Percentiles rank a stretch among this genome's conserved stretches.
phyloP scores from a whole-genome alignment of 1,139 yeast species.

The Saccharomyces hybrid region DNA sequence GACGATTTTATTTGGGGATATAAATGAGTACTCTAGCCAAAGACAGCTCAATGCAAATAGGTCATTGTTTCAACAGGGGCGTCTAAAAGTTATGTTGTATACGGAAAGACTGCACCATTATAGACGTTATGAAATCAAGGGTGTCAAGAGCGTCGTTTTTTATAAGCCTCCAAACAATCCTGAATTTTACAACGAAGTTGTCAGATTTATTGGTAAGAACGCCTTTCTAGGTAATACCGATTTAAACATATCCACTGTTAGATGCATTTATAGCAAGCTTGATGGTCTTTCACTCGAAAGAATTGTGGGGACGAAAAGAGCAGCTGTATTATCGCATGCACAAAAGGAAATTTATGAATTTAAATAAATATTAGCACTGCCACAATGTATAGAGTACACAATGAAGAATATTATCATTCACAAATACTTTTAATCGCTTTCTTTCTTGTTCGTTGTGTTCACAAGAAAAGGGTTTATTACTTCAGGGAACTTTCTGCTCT shows the following conservation, averaged over 20 bases:
- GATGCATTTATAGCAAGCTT: slow-evolving; percentile 67
- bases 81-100: slow-evolving; percentile 65
- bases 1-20: slow-evolving; percentile 46
- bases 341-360: slow-evolving; percentile 70
- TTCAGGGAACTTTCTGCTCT: neutral
- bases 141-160: slow-evolving; percentile 77
- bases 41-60: slow-evolving; percentile 66
- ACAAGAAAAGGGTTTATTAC: neutral
- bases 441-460: neutral
- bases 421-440: neutral
- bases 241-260: slow-evolving; percentile 56
- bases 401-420: neutral
- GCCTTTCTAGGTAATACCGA: slow-evolving; percentile 41
- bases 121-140: slow-evolving; percentile 74
- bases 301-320: slow-evolving; percentile 73
- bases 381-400: neutral
- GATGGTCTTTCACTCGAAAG: slow-evolving; percentile 77
- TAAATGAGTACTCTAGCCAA: slow-evolving; percentile 76
- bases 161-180: slow-evolving; percentile 87
- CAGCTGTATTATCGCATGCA: slow-evolving; percentile 62
- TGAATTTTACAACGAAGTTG: slow-evolving; percentile 67
- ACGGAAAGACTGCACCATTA: slow-evolving; percentile 93
- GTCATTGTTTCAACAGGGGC: slow-evolving; percentile 55
- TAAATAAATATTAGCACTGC: slow-evolving; percentile 24
- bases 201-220: slow-evolving; percentile 42